Conservation (phyloP, 2,329 filamentous ascomycete genomes). For the Calonectria pauciramosa region DNA sequence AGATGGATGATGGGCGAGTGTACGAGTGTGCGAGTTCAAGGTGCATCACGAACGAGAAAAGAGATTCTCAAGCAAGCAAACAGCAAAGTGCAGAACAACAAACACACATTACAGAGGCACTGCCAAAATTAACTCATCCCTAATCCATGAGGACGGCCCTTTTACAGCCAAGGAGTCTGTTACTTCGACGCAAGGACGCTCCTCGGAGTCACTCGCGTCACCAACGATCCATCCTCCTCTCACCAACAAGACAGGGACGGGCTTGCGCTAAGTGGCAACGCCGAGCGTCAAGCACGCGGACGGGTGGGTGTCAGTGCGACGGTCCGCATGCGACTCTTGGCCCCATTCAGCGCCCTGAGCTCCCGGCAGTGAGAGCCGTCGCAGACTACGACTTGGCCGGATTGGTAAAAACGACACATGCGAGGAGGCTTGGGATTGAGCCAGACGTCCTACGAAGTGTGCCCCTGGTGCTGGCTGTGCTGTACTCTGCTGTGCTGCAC, state of each 20-base stretch:
- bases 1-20: background rate
- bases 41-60: background rate
- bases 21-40: background rate
- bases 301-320: slow-evolving; percentile 10
- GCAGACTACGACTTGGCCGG: background rate
- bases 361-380: background rate
- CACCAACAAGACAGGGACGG: slow-evolving; percentile 2
- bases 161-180: slow-evolving; percentile 12
- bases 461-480: background rate
- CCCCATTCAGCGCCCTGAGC: background rate
- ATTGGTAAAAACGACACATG: background rate
- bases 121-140: background rate
- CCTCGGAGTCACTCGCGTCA: background rate
- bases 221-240: background rate
- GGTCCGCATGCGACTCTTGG: slow-evolving; percentile 17
- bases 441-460: background rate
- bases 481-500: background rate
- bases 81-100: background rate
- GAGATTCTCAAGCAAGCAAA: background rate
- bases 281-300: slow-evolving; percentile 1
- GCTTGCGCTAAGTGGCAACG: background rate
- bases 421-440: slow-evolving; percentile 8
- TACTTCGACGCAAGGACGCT: background rate
- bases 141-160: background rate
- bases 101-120: background rate